Evolutionary conservation across 2,329 filamentous ascomycete genomes (phyloP), one percentile per base, ranked within the genome.

Genomic region (Aspergillus sp.): DNA sequence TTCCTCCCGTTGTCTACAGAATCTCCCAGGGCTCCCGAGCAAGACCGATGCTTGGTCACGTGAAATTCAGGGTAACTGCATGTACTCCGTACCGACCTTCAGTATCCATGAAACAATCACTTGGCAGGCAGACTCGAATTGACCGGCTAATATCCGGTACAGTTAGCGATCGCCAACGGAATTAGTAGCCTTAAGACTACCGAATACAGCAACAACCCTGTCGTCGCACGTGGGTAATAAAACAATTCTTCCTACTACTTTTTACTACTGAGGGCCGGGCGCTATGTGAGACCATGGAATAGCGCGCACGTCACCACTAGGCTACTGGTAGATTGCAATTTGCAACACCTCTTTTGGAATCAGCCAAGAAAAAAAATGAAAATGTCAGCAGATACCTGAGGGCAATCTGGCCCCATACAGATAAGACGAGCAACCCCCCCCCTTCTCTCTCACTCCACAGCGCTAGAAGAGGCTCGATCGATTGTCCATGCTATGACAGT

Each of bases 1-100:
- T 55, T 55, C 53, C 53, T 55, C 27, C 53, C 53, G 53, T 55
- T 17, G 41, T n/a, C 53, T 55, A 41, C 53, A 55, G 39, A 32
- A 11, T 15, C 17, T 15, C 32, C 32, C 27, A 47, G 53, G 53
- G 41, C 25, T 25, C 27, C 53, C 23, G 39, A 55, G 23, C 8
- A 55, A 30, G 19, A 25, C 25, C 19, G 27, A 11, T 17, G 32
- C 23, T 41, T 8, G 30, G 44, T 55, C 53, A 47, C n/a, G 21
- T 30, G 53, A 25, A 19, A 39, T 47, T n/a, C 5, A 39, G 53
- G 25, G 47, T 50, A 27, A n/a, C 6, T 3, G 25, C 25, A 27
- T 7, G 25, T 11, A 21, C 41, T 30, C 10, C 25, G 19, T 44
- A 21, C 41, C 23, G 17, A 17, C 41, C 7, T 17, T 50, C 25